phyloP scores from a whole-genome alignment of 306 rosid species.

The Macrotyloma uniflorum region DNA sequence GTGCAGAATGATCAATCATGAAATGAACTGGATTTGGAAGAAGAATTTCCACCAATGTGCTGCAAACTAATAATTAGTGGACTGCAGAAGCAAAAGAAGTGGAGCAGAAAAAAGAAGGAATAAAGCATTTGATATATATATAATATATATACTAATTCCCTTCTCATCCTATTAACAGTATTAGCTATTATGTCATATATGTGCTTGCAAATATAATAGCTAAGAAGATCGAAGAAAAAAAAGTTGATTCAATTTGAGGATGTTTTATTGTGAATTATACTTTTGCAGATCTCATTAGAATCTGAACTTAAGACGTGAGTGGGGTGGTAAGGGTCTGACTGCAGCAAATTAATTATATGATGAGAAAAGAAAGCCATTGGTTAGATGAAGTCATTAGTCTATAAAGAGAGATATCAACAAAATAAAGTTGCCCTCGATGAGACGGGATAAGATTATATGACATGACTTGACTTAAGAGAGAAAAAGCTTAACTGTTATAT shows the following conservation, averaged over 20 bases:
- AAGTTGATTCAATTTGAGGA: background rate
- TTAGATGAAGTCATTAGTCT: background rate
- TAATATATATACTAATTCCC: background rate
- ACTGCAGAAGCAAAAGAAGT: background rate
- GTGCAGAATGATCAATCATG: background rate
- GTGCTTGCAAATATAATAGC: background rate
- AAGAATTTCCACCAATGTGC: conserved; percentile 2
- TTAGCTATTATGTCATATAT: background rate
- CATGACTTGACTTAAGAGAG: background rate
- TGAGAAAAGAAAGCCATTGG: background rate
- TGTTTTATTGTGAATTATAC: background rate
- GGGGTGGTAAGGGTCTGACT: background rate
- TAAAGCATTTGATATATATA: background rate
- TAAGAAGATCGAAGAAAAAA: background rate
- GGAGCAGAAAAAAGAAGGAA: background rate
- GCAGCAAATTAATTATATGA: background rate
- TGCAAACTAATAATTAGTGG: conserved; percentile 28
- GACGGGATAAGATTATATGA: background rate
- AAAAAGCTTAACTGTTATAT: background rate
- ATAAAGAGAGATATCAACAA: background rate
- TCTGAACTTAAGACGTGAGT: background rate
- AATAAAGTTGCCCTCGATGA: background rate
- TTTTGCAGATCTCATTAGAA: background rate
- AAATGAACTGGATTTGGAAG: conserved; percentile 15
- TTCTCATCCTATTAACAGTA: background rate